These are phyloP conservation scores for Aspergillus bertholletiae DNA, from an alignment of 495 filamentous ascomycete species.

Conservation along the genomic window DNA sequence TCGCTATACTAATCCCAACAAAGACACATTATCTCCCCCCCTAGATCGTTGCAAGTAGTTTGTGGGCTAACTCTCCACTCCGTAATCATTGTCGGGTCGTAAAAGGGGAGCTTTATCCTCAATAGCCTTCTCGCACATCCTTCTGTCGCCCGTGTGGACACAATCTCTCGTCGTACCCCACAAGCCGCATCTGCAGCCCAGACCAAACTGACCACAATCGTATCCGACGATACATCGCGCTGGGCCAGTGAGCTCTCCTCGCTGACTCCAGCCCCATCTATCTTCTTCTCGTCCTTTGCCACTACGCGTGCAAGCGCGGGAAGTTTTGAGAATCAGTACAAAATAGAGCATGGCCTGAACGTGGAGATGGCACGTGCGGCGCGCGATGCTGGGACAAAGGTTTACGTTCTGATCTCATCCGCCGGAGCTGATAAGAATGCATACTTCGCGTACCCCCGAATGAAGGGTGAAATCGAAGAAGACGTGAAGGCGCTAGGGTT, in stretches of 20 bases:
- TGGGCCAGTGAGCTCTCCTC: slow-evolving; percentile 55
- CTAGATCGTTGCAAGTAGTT: neutral
- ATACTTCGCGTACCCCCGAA: slow-evolving; percentile 55
- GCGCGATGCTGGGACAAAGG: slow-evolving; percentile 57
- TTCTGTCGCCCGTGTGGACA: slow-evolving; percentile 39
- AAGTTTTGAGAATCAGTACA: slow-evolving; percentile 68
- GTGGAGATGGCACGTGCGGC: slow-evolving; percentile 65
- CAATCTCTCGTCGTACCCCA: slow-evolving; percentile 44
- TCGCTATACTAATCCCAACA: neutral
- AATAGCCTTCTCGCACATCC: slow-evolving; percentile 38
- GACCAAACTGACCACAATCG: slow-evolving; percentile 41
- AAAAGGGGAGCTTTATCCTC: slow-evolving; percentile 48
- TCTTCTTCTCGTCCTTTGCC: slow-evolving; percentile 63
- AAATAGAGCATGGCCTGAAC: slow-evolving; percentile 74
- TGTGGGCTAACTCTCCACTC: neutral
- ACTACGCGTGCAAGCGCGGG: slow-evolving; percentile 65
- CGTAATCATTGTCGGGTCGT: neutral
- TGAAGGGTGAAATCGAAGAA: slow-evolving; percentile 82
- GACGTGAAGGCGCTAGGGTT: slow-evolving; percentile 68
- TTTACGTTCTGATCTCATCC: slow-evolving; percentile 66
- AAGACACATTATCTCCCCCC: neutral
- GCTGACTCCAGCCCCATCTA: slow-evolving; percentile 52
- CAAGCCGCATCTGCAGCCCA: slow-evolving; percentile 25
- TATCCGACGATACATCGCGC: slow-evolving; percentile 41
- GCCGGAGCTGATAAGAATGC: slow-evolving; percentile 46